phyloP scores from a whole-genome alignment of 2,329 filamentous ascomycete genomes.

The Ilyonectria robusta region DNA sequence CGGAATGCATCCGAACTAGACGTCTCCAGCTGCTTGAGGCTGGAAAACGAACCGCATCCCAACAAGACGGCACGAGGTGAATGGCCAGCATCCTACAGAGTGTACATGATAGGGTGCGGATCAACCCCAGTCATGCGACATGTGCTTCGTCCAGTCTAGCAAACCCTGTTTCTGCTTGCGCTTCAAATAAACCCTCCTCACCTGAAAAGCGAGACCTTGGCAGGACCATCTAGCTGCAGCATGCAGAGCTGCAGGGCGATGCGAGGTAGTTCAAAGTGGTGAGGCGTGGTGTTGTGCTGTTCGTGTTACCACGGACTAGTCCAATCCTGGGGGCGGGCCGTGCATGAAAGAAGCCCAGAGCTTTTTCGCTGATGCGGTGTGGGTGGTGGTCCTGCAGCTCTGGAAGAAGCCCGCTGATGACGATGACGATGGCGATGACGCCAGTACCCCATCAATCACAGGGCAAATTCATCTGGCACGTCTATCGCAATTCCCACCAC shows the following conservation, averaged over 20 bases:
- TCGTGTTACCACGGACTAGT: conserved; percentile 39
- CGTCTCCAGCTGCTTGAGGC: neutral
- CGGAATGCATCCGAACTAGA: neutral
- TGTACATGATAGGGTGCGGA: neutral
- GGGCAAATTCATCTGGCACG: too few relatives aligned
- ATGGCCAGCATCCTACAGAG: neutral
- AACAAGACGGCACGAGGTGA: neutral
- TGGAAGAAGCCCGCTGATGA: neutral
- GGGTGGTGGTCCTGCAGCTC: neutral
- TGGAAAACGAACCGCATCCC: neutral
- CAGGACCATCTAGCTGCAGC: conserved; percentile 31
- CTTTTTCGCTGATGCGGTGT: conserved; percentile 29
- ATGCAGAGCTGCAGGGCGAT: conserved; percentile 28
- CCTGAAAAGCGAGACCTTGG: conserved; percentile 31
- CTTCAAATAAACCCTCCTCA: conserved; percentile 7
- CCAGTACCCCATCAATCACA: neutral
- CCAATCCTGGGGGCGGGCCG: conserved; percentile 33
- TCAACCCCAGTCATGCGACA: conserved; percentile 1
- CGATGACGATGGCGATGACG: neutral
- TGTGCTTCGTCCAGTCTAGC: neutral
- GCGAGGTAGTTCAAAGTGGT: conserved; percentile 44
- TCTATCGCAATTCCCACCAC: neutral
- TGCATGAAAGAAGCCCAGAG: conserved; percentile 28
- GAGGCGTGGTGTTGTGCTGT: conserved; percentile 37
- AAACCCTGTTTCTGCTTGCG: neutral